Base-by-base conservation (phyloP, 169 alveolate species). In the Babesia ovis region DNA sequence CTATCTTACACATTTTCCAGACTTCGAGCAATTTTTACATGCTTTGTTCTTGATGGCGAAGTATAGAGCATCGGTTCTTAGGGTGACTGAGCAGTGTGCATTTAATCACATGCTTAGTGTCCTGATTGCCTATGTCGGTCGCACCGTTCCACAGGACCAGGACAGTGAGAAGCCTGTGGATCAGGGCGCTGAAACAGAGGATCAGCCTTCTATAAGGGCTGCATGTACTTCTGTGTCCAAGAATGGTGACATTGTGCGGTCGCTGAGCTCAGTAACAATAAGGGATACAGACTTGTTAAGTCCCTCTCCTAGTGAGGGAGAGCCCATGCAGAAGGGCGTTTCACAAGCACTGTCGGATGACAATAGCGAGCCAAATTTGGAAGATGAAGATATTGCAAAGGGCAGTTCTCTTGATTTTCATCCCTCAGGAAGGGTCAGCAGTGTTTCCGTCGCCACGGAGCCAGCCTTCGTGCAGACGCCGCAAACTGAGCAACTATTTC, bases 31-130 rank as follows among this genome's bases (percentile, higher is more conserved):
- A 51, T 77, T 68, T 35, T 29, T 77, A 16, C 68, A 59, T 51
- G 86, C 82, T 9, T 32, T 77, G 68, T 68, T 68, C 41, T 74
- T 77, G 45, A 77, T 77, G 31, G 31, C 86, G 29, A 54, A 68
- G 51, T 77, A 77, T 74, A 32, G 81, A 12, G 86, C 86, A 18
- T 3, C 86, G 1, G 81, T 77, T 16, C 80, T 64, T 18, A 58
- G 70, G 25, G 68, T 68, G 20, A 77, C 75, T 6, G 86, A 68
- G 42, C 86, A 77, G 58, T 77, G 60, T 29, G 51, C 86, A 14
- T 77, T 77, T 62, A 77, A 77, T 41, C 79, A 62, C 59, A 34
- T 77, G 57, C 67, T 77, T 14, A 29, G 67, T 8, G 27, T 53
- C 3, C 35, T 77, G 39, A 23, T 68, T 53, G 29, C 20, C 27